Evolutionary conservation across 2,329 filamentous ascomycete genomes (phyloP), one percentile per base, ranked within the genome.

Genomic region (Juglanconis sp.): DNA sequence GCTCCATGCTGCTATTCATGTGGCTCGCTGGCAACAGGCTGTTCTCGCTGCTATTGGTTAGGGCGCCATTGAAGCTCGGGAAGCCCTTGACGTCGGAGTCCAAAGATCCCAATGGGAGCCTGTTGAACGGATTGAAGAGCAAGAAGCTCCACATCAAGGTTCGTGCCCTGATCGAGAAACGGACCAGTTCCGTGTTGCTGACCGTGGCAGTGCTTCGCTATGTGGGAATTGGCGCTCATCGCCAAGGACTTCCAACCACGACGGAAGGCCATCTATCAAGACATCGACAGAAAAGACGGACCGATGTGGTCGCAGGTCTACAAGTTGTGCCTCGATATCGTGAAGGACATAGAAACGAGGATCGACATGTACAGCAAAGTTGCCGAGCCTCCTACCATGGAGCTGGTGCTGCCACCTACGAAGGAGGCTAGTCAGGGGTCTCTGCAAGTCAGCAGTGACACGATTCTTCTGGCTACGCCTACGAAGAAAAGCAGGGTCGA

Each of bases 201-300:
- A 62, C 53, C 5, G 46, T n/a, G 30, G 1, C 61, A 90, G 83
- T 83, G 86, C 0, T 96, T 96, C 72, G 93, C 94, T 15, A 89
- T 96, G 73, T 96, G 93, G 93, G 94, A 98, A 70, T 79, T 97
- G 34, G 86, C 87, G 35, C 81, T 91, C 59, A 96, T 97, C 66
- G 87, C 90, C 42, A 84, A 89, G 59, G 83, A 86, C 57, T 93
- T 90, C 64, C 81, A 87, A 15, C 81, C 86, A n/a, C 87, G 92
- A 38, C 85, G 94, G 56, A 90, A 89, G 72, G 85, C 86, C 24
- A 91, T 98, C 58, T 97, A 91, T 73, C 86, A 87, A 60, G 94
- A 98, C 67, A 90, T 96, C 63, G 91, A 96, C 66, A 89, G 92
- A 62, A 85, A 86, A 57, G 89, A 88, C 49, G 91, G 89, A 0